A percentile compares a stretch with the other conserved stretches of the same genome.
Conservation (phyloP, 1,139 yeast genomes). For the Pichia sp. region DNA sequence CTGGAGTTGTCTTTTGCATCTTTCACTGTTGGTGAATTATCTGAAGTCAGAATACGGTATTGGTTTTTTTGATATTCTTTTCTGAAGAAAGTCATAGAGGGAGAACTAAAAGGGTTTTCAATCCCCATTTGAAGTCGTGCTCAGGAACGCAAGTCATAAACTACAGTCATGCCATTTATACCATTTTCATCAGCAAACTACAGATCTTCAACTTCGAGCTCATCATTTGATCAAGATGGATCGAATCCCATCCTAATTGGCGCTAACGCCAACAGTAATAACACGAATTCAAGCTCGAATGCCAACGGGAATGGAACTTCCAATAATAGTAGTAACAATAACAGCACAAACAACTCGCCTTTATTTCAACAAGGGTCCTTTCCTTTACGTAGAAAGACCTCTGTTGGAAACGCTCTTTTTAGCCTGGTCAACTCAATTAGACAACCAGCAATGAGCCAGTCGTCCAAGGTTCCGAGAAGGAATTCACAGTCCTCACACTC, state of each 20-base stretch:
- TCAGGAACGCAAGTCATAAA: not conserved
- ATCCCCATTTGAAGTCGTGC: not conserved
- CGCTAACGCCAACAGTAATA: not conserved
- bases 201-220: not conserved
- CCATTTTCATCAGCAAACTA: conserved; percentile 7
- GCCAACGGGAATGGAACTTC: not conserved
- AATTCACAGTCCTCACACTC: conserved; percentile 9
- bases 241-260: not conserved
- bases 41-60: too few relatives aligned
- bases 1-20: too few relatives aligned
- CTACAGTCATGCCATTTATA: conserved; percentile 9
- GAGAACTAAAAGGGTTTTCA: not conserved
- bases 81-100: not conserved
- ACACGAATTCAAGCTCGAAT: not conserved
- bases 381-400: conserved; percentile 24
- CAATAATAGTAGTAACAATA: conserved; percentile 2
- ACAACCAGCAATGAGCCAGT: conserved; percentile 14
- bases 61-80: too few relatives aligned
- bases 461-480: conserved; percentile 5
- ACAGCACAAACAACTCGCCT: conserved; percentile 8
- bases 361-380: conserved; percentile 6
- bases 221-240: conserved; percentile 2
- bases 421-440: conserved; percentile 27
- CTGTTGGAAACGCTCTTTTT: conserved; percentile 26
- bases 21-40: not conserved